Conservation (phyloP, 1,284 basidiomycete species). For the Apiotrichum gamsii region DNA sequence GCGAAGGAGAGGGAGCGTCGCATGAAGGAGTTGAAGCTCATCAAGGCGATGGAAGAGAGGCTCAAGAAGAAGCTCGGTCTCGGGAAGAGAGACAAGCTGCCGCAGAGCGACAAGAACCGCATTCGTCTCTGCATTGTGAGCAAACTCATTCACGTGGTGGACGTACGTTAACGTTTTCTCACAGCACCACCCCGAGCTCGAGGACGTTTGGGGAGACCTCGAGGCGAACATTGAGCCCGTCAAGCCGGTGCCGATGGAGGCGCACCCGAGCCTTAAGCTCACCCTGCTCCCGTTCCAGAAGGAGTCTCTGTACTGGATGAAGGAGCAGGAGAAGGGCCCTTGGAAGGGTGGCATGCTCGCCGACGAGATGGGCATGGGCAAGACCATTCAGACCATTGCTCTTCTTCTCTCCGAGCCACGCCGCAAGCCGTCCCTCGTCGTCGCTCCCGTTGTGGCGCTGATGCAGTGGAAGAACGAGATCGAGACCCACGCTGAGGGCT, state of each 20-base stretch:
- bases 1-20: conserved; percentile 4
- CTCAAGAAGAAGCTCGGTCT: conserved; percentile 59
- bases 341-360: conserved; percentile 94
- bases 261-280: conserved; percentile 71
- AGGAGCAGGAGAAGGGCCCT: conserved; percentile 76
- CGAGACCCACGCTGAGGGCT: conserved; percentile 66
- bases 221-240: conserved; percentile 59
- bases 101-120: conserved; percentile 71
- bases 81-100: too few relatives aligned
- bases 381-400: conserved; percentile 88
- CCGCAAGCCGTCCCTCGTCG: conserved; percentile 76
- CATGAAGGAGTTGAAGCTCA: conserved; percentile 17
- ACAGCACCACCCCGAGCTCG: conserved; percentile 60
- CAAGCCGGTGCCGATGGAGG: conserved; percentile 64
- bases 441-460: conserved; percentile 94
- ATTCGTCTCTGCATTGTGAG: conserved; percentile 56
- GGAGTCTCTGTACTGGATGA: conserved; percentile 95
- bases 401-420: conserved; percentile 64
- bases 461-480: conserved; percentile 99
- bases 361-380: conserved; percentile 78
- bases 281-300: conserved; percentile 65
- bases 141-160: conserved; percentile 11
- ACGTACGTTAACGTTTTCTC: not conserved
- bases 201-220: conserved; percentile 81
- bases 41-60: conserved; percentile 51